Evolutionary conservation across 1,284 basidiomycete genomes (phyloP).

Genomic region (Jaminaea rosea): DNA sequence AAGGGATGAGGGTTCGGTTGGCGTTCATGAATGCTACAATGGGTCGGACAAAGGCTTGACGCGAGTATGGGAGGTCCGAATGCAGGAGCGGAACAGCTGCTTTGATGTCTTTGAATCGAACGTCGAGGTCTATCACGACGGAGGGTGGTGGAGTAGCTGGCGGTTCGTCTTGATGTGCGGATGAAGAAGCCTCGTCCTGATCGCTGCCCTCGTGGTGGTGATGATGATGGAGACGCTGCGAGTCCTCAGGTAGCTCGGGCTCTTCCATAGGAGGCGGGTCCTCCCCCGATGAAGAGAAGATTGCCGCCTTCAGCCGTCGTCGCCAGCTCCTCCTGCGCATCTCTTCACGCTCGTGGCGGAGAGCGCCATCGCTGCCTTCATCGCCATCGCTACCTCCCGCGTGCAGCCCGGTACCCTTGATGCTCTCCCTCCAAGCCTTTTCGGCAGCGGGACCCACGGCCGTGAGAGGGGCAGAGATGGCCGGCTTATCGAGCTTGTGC

Average conservation of each 20-base stretch:
- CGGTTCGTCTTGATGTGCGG: not conserved
- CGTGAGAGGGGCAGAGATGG: slow-evolving; percentile 62
- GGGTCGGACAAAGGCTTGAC: slow-evolving; percentile 86
- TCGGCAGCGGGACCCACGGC: slow-evolving; percentile 38
- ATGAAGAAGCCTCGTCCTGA: not conserved
- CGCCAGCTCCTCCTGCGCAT: too few species aligned
- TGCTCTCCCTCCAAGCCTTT: slow-evolving; percentile 27
- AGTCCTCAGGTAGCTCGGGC: not conserved
- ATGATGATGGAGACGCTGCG: too few species aligned
- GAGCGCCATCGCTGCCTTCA: not conserved
- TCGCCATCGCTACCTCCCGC: not conserved
- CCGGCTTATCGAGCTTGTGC: slow-evolving; percentile 73
- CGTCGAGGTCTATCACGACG: slow-evolving; percentile 79
- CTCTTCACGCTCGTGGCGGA: not conserved
- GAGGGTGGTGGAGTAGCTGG: slow-evolving; percentile 28
- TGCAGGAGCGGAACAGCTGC: slow-evolving; percentile 67
- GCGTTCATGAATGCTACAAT: slow-evolving; percentile 86
- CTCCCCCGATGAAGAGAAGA: too few species aligned
- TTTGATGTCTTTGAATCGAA: slow-evolving; percentile 91
- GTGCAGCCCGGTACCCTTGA: not conserved
- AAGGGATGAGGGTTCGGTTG: slow-evolving; percentile 38
- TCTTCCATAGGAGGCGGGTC: too few species aligned
- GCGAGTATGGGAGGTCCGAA: slow-evolving; percentile 66
- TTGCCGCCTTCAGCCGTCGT: too few species aligned
- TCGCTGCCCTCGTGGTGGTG: not conserved